phyloP scores from a whole-genome alignment of 2,329 filamentous ascomycete genomes.

The Hypoxylon sp. region DNA sequence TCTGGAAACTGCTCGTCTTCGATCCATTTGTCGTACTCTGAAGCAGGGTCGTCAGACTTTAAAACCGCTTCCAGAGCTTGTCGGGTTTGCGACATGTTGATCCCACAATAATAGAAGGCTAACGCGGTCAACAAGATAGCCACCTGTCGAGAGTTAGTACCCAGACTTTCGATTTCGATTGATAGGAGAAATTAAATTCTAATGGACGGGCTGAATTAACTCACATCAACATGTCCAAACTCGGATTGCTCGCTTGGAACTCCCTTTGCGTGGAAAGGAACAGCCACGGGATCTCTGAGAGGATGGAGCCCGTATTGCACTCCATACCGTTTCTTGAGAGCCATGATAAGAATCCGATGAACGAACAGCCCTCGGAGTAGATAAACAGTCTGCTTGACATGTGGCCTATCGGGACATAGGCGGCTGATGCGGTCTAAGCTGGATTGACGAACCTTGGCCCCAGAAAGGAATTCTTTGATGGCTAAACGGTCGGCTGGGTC shows the following conservation, averaged over 20 bases:
- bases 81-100: conserved; percentile 62
- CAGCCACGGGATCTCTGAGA: conserved; percentile 69
- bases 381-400: conserved; percentile 56
- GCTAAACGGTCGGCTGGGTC: conserved; percentile 49
- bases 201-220: conserved; percentile 6
- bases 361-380: conserved; percentile 73
- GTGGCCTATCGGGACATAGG: conserved; percentile 53
- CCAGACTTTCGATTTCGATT: too few species aligned
- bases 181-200: not conserved
- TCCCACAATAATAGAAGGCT: conserved; percentile 74
- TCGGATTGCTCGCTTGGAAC: conserved; percentile 72
- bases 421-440: conserved; percentile 45
- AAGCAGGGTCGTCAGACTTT: conserved; percentile 67
- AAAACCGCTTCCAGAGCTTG: conserved; percentile 64
- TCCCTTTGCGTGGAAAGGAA: conserved; percentile 76
- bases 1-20: conserved; percentile 58
- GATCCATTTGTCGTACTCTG: conserved; percentile 67
- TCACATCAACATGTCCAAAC: conserved; percentile 70
- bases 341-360: conserved; percentile 69
- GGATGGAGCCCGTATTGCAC: conserved; percentile 73
- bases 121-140: conserved; percentile 74
- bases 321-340: conserved; percentile 73
- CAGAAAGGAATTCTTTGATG: conserved; percentile 49
- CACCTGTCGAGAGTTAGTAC: conserved; percentile 58
- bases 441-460: conserved; percentile 41